phyloP scores from a whole-genome alignment of 495 filamentous ascomycete species.

The Penicillium soppii region DNA sequence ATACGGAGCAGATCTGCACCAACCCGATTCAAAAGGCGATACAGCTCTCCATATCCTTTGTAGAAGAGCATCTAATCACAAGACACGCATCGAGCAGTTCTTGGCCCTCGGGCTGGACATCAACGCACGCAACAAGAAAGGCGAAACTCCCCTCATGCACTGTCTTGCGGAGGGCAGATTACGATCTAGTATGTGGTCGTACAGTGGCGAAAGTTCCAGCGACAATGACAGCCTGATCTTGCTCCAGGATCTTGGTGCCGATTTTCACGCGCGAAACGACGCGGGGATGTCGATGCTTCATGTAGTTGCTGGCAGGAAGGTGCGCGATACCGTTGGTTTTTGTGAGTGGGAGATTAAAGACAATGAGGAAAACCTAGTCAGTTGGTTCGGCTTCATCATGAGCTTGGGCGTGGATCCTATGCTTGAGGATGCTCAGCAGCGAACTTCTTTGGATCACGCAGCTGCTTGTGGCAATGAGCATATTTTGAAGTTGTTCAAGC shows the following conservation, averaged over 20 bases:
- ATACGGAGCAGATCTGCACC: constrained; percentile 13
- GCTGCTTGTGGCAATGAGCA: constrained; percentile 32
- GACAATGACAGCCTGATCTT: neutral
- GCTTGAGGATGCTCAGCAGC: constrained; percentile 26
- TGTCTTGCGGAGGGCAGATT: neutral
- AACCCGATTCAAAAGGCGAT: constrained; percentile 16
- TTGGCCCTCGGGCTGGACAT: constrained; percentile 10
- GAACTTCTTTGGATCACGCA: constrained; percentile 35
- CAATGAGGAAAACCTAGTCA: neutral
- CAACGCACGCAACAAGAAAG: constrained; percentile 11
- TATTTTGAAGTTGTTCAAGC: constrained; percentile 29
- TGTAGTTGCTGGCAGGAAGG: constrained; percentile 23
- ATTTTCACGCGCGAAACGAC: constrained; percentile 27
- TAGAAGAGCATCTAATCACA: neutral
- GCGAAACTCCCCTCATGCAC: constrained; percentile 11
- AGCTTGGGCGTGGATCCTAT: constrained; percentile 33
- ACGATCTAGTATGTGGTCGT: neutral
- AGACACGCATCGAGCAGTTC: constrained; percentile 7
- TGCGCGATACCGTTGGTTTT: neutral
- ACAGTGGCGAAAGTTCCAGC: neutral
- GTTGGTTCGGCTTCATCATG: constrained; percentile 22
- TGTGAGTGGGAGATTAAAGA: neutral
- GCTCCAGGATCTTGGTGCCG: constrained; percentile 11
- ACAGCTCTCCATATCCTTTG: constrained; percentile 21
- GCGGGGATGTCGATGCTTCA: constrained; percentile 31